Base-by-base conservation (phyloP, 2,329 filamentous ascomycete genomes). In the Xylariales sp. region DNA sequence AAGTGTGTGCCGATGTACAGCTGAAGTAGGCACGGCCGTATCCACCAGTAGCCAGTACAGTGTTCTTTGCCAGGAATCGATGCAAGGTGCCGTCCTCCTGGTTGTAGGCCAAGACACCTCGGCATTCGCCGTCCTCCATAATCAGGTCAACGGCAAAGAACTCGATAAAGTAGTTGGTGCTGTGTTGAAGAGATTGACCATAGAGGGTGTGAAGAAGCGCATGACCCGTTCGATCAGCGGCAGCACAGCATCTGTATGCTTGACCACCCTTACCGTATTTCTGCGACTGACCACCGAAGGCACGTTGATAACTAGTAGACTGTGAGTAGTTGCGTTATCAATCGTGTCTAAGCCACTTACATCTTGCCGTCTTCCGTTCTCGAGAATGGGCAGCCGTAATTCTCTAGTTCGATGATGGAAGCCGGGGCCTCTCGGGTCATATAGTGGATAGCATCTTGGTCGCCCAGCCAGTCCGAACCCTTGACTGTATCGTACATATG, bases 101-200 rank as follows among this genome's bases (percentile, higher is more conserved):
- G 79, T 96, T 97, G 73, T 96, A 96, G 46, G 91, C 91, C 53
- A 97, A 77, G 53, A 97, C 87, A 80, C 93, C 93, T 54, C 90
- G 90, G 76, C 91, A 97, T 68, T 91, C 86, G 47, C 91, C 91
- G 58, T 94, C 87, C 71, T 96, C 86, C 93, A 97, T 97, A 59
- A 98, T 86, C 68, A 97, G 73, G 64, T 97, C 93, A 53, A 95
- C 79, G 57, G 90, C 93, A 66, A 97, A 98, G 78, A 90, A 97
- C 71, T 97, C 93, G 66, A 98, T 96, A 72, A 98, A 97, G 79
- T 96, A 98, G 76, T 96, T 96, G 62, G 91, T 96, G 78, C 96
- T 95, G 78, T 97, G 89, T 62, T 88, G 79, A 47, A 97, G 80
- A 40, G 90, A 96, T 74, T 96, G 91, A 58, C 93, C 93, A 70